A percentile compares a stretch with the other conserved stretches of the same genome.
Evolutionary conservation across 2,329 filamentous ascomycete genomes (phyloP).

Genomic region (Verticillium nubilum): DNA sequence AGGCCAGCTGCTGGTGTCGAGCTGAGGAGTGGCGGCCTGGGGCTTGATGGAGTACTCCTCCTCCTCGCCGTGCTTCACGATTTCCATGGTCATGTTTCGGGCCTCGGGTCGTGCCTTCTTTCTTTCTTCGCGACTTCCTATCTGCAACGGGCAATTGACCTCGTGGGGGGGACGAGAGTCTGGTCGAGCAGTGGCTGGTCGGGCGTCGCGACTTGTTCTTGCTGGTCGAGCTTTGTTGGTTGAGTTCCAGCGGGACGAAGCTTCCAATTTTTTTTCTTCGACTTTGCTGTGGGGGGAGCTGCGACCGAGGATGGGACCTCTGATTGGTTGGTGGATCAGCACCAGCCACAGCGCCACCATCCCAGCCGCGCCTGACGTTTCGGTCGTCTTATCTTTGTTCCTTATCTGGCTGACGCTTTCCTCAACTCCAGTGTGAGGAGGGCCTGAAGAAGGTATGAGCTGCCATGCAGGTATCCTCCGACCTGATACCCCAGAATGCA

Average conservation of each 20-base stretch:
- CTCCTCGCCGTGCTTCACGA: slow-evolving; percentile 41
- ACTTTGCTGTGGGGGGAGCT: slow-evolving; percentile 23
- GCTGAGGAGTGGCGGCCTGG: slow-evolving; percentile 67
- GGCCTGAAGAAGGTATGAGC: too few relatives aligned
- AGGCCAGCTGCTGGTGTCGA: slow-evolving; percentile 88
- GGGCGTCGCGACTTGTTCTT: not conserved
- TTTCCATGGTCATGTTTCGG: slow-evolving; percentile 40
- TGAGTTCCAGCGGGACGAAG: slow-evolving; percentile 7
- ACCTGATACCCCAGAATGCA: too few relatives aligned
- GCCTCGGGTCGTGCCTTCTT: slow-evolving; percentile 4
- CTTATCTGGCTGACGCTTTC: not conserved
- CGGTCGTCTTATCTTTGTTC: not conserved
- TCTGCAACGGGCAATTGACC: slow-evolving; percentile 19
- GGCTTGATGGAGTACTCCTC: slow-evolving; percentile 89
- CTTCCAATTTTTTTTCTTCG: slow-evolving; percentile 24
- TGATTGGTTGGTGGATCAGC: not conserved
- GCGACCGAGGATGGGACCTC: slow-evolving; percentile 18
- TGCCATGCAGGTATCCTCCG: too few relatives aligned
- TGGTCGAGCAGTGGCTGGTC: not conserved
- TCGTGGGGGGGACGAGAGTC: slow-evolving; percentile 8
- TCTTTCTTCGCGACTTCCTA: not conserved
- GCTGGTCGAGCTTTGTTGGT: not conserved
- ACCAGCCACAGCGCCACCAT: slow-evolving; percentile 8
- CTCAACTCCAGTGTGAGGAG: not conserved
- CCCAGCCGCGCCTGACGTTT: not conserved